Evolutionary conservation across 1,284 basidiomycete genomes (phyloP), one percentile per base, ranked within the genome.

Genomic region (Stereum hirsutum): DNA sequence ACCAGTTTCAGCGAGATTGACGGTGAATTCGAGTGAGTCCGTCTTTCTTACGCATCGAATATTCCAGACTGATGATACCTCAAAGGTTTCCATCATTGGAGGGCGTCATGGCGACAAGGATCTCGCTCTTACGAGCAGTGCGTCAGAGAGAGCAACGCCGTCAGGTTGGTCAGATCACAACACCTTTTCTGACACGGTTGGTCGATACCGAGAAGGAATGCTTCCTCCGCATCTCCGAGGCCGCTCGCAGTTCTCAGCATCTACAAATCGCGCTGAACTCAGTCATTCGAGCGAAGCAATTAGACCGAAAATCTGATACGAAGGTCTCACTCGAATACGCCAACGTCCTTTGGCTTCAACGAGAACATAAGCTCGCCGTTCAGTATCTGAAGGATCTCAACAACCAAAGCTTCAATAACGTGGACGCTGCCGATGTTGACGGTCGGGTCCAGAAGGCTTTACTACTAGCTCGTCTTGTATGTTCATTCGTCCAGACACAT

Each of bases 181-280:
- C 79, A 1, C 73, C 78, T 0, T 72, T 81, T 39, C 62, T 72
- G 5, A 63, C 65, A 27, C 57, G 64, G 1, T 62, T 92, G 0
- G 57, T 75, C 7, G 68, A 75, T 10, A 58, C 86, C 0, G 89
- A 97, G 62, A 81, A 75, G 31, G 57, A 64, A 1, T 87, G 83
- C 51, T 75, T 95, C 6, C 60, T 95, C 20, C 68, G 69, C 12
- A 68, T 96, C 25, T 89, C 91, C 19, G 62, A 73, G 46, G 79
- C 81, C 23, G 90, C 95, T 7, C 74, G 93, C 19, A 61, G 74
- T 26, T 74, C 81, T 1, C 72, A 75, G 37, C 78, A 87, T 44
- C 61, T 78, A 12, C 92, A 97, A 56, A 76, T 89, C 36, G 87
- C 95, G 0, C 66, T 97, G 40, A 97, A 96, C 52, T 82, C 93